Evolutionary conservation across 305 asterid species (phyloP).

Genomic region (Striga hermonthica): DNA sequence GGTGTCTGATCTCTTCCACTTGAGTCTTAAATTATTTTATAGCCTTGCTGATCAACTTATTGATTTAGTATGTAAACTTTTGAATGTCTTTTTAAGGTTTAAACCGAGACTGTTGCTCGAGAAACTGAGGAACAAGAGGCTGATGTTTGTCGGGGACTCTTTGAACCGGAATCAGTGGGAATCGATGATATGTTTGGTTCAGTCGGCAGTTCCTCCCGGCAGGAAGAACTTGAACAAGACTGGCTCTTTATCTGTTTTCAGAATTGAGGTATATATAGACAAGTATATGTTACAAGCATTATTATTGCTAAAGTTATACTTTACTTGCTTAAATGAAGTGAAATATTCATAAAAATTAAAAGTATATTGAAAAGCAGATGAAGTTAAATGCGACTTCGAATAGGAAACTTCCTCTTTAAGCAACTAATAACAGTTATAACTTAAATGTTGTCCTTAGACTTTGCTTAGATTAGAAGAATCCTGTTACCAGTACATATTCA

Average conservation of each 20-base stretch:
- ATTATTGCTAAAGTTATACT: background rate
- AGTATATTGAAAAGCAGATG: too few relatives aligned
- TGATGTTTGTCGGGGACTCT: constrained; percentile 72
- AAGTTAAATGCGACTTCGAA: background rate
- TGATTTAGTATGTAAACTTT: background rate
- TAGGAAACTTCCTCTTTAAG: background rate
- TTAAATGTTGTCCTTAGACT: background rate
- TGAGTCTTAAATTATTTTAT: too few relatives aligned
- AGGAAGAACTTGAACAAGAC: constrained; percentile 63
- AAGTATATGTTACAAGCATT: background rate
- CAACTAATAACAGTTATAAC: too few relatives aligned
- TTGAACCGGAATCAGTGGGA: constrained; percentile 69
- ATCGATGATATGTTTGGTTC: constrained; percentile 64
- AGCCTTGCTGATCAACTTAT: constrained; percentile 8
- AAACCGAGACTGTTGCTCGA: constrained; percentile 50
- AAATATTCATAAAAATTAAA: too few relatives aligned
- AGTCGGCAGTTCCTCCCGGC: constrained; percentile 46
- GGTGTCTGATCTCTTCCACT: too few relatives aligned
- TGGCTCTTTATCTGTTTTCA: constrained; percentile 69
- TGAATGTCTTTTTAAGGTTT: constrained; percentile 38
- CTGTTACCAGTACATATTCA: constrained; percentile 13
- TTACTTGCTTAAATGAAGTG: background rate
- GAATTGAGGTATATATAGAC: constrained; percentile 48
- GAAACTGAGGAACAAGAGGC: constrained; percentile 62
- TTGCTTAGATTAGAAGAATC: constrained; percentile 20